A percentile compares a stretch with the other conserved stretches of the same genome.
phyloP scores from a whole-genome alignment of 148 eudicot species.

The Rheum nobile region DNA sequence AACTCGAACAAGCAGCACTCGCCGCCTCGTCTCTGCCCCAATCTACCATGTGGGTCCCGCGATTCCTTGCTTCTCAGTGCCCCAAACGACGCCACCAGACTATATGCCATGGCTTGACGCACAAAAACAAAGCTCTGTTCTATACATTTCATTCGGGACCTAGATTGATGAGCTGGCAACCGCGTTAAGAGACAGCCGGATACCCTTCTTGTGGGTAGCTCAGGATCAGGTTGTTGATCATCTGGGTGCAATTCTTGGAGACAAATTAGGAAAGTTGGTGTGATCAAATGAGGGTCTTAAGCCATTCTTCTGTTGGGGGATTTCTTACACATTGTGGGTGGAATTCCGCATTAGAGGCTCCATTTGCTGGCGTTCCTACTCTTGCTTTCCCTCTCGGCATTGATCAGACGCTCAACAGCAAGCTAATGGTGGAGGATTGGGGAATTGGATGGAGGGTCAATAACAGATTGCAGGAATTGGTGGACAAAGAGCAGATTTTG shows the following conservation, averaged over 20 bases:
- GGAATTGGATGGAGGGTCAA: slow-evolving; percentile 28
- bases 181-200: slow-evolving; percentile 15
- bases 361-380: slow-evolving; percentile 19
- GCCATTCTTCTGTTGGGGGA: slow-evolving; percentile 19
- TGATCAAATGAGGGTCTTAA: slow-evolving; percentile 30
- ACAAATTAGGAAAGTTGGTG: slow-evolving; percentile 14
- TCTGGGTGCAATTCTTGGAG: too few relatives aligned
- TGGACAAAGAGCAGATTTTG: slow-evolving; percentile 13
- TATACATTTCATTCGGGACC: slow-evolving; percentile 18
- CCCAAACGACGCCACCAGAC: background rate
- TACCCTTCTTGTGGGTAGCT: slow-evolving; percentile 17
- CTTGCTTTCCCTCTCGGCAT: slow-evolving; percentile 21
- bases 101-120: background rate
- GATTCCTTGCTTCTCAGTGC: background rate
- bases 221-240: too few relatives aligned
- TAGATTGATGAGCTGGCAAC: slow-evolving; percentile 27
- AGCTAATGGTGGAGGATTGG: slow-evolving; percentile 28
- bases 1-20: background rate
- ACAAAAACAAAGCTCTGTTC: background rate
- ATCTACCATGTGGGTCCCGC: slow-evolving; percentile 1
- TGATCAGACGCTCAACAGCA: slow-evolving; percentile 24
- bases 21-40: background rate
- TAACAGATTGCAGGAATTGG: slow-evolving; percentile 9
- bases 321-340: too few relatives aligned
- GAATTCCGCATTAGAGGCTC: slow-evolving; percentile 24